phyloP scores from a whole-genome alignment of 495 filamentous ascomycete species.

The Xylaria telfairii region DNA sequence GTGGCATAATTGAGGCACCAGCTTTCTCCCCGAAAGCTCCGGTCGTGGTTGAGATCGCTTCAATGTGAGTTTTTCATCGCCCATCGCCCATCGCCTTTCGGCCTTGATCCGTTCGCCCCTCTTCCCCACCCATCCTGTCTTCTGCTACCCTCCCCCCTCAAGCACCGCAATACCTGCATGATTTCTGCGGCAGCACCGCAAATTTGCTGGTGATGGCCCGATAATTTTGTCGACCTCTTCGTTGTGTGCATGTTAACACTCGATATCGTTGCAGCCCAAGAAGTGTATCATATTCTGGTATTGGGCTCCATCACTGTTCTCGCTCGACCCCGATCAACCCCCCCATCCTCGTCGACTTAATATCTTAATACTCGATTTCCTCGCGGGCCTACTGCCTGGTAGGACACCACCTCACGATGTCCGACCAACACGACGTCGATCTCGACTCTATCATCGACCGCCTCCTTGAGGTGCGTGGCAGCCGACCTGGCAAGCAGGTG shows the following conservation, averaged over 20 bases:
- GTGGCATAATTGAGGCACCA: slow-evolving; percentile 44
- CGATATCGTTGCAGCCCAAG: slow-evolving; percentile 35
- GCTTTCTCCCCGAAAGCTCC: slow-evolving; percentile 46
- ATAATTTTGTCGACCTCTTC: not conserved
- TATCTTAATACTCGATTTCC: slow-evolving; percentile 38
- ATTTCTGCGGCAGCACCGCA: slow-evolving; percentile 4
- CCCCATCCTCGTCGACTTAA: slow-evolving; percentile 32
- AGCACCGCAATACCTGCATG: slow-evolving; percentile 18
- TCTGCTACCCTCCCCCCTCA: slow-evolving; percentile 1
- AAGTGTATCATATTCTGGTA: slow-evolving; percentile 44
- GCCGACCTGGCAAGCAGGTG: slow-evolving; percentile 97
- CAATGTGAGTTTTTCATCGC: slow-evolving; percentile 55
- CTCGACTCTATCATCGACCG: slow-evolving; percentile 99
- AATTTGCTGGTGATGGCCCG: slow-evolving; percentile 4
- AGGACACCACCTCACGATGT: slow-evolving; percentile 69
- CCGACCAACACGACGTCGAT: slow-evolving; percentile 96
- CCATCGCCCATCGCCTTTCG: slow-evolving; percentile 30
- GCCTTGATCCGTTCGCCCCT: slow-evolving; percentile 33
- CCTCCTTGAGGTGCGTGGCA: slow-evolving; percentile 96
- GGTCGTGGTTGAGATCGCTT: slow-evolving; percentile 49
- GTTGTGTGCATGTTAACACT: slow-evolving; percentile 17
- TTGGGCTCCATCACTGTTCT: slow-evolving; percentile 36
- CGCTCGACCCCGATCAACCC: slow-evolving; percentile 27
- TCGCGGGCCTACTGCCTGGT: slow-evolving; percentile 49
- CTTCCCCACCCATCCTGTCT: slow-evolving; percentile 22